Conservation (phyloP, 305 asterid species). For the Lippia alba region DNA sequence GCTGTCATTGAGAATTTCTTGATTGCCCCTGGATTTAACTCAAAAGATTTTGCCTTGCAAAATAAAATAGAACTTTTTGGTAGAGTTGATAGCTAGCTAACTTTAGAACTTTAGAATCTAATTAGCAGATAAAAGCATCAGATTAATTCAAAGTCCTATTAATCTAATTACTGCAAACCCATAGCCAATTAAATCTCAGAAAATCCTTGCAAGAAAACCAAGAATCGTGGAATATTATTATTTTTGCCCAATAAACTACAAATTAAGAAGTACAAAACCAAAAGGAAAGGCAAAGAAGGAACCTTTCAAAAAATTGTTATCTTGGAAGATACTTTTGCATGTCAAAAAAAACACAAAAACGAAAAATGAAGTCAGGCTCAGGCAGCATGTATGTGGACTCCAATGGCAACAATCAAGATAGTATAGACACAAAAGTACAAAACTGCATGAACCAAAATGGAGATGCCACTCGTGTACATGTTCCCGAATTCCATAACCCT, state of each 20-base stretch:
- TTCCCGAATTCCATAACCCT: slow-evolving; percentile 88
- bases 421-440: slow-evolving; percentile 82
- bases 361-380: slow-evolving; percentile 20
- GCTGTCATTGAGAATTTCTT: not conserved
- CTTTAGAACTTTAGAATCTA: not conserved
- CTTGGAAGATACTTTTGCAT: slow-evolving; percentile 14
- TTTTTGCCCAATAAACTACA: not conserved
- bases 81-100: not conserved
- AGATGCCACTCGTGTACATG: slow-evolving; percentile 92
- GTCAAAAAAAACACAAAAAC: not conserved
- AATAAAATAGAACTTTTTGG: not conserved
- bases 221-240: slow-evolving; percentile 6
- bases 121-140: not conserved
- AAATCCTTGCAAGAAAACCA: slow-evolving; percentile 4
- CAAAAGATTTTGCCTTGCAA: not conserved
- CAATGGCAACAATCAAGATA: slow-evolving; percentile 78
- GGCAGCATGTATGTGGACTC: slow-evolving; percentile 74
- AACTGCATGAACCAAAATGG: slow-evolving; percentile 84
- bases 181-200: slow-evolving; percentile 1
- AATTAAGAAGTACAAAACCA: not conserved
- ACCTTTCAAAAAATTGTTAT: not conserved
- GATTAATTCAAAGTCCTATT: not conserved
- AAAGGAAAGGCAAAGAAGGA: not conserved
- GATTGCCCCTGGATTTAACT: not conserved
- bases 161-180: slow-evolving; percentile 2